Evolutionary conservation across 2,329 filamentous ascomycete genomes (phyloP).

Genomic region (Fusarium sp.): DNA sequence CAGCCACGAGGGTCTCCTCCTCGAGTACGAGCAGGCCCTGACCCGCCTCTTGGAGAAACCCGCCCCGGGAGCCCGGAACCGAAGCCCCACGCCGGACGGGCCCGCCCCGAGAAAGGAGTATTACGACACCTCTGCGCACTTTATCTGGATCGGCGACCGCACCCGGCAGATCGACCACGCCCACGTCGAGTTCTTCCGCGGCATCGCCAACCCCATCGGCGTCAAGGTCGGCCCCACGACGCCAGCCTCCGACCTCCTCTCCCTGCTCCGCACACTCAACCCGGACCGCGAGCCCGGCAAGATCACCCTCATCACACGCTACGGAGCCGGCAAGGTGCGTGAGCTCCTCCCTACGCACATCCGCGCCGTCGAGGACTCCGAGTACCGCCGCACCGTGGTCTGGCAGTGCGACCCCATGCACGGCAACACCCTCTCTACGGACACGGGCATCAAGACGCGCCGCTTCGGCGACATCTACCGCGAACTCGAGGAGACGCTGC

Average conservation of each 20-base stretch:
- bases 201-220: constrained; percentile 94
- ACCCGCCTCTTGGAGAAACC: constrained; percentile 81
- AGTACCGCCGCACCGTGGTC: constrained; percentile 75
- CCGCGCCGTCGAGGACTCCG: constrained; percentile 84
- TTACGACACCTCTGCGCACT: constrained; percentile 96
- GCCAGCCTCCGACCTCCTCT: constrained; percentile 78
- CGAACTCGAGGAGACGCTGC: constrained; percentile 85
- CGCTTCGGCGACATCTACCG: constrained; percentile 90
- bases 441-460: constrained; percentile 88
- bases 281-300: constrained; percentile 86
- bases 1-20: constrained; percentile 91
- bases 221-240: constrained; percentile 96
- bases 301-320: constrained; percentile 95
- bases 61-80: constrained; percentile 49
- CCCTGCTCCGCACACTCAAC: constrained; percentile 87
- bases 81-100: constrained; percentile 57
- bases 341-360: constrained; percentile 86
- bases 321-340: constrained; percentile 83
- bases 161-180: constrained; percentile 93
- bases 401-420: constrained; percentile 99
- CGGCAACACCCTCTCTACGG: constrained; percentile 79
- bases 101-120: constrained; percentile 67
- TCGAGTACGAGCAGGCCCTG: constrained; percentile 93
- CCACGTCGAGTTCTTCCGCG: constrained; percentile 97
- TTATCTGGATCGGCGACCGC: constrained; percentile 98